Evolutionary conservation across 768 basidiomycete species (phyloP), one percentile per base, ranked within the genome.

Genomic region (Mycena rosella): DNA sequence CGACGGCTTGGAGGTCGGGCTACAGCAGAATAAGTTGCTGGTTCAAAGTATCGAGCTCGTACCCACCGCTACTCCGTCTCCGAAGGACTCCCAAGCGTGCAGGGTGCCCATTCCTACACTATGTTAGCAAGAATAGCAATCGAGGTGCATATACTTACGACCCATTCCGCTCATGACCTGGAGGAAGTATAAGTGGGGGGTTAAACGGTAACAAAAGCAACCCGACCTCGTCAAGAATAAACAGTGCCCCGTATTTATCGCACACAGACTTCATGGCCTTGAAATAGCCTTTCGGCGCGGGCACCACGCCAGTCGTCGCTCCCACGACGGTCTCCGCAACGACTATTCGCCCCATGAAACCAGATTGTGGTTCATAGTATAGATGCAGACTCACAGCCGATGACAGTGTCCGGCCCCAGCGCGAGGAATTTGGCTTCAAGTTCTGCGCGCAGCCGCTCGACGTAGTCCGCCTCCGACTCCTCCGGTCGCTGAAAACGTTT

Each of bases 161-260:
- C 95, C 94, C 91, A 96, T 95, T 48, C 94, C 94, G 75, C 90
- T 89, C 95, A 96, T 96, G 51, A 96, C 82, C 85, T 86, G 63
- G 51, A 36, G 17, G 54, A 40, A 18, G 53, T 26, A 20, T 69
- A 27, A 65, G 44, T 27, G 34, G 45, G 11, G 17, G 22, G 9
- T 53, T 13, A 56, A 38, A 48, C 1, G 14, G 47, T 40, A 30
- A 38, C 57, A 18, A 49, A 32, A 27, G 22, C 30, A 1, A 8
- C 70, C 80, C 52, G 24, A 84, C 92, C 79, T 96, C 96, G 73
- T 97, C 96, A 38, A 96, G 85, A 45, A 96, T 94, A 77, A 96
- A 91, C 20, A 97, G 78, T 1, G 88, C 92, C 44, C 84, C 91
- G 71, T 85, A 91, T 78, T 91, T 94, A 42, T 91, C 86, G 71